Evolutionary conservation across 306 rosid species (phyloP).

Genomic region (Cicer bijugum): DNA sequence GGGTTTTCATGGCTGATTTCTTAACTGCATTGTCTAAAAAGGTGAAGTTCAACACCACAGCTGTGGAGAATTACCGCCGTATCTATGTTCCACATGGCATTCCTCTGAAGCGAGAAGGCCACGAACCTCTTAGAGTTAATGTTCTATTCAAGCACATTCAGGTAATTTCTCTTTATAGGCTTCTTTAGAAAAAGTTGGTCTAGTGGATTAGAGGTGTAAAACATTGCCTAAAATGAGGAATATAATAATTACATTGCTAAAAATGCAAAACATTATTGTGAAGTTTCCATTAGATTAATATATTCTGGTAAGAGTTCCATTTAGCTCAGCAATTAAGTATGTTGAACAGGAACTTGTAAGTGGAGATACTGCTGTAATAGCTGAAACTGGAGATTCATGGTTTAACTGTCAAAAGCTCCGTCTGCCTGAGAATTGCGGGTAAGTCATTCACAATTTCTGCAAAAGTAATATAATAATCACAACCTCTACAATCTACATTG

Average conservation of each 20-base stretch:
- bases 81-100: conserved; percentile 72
- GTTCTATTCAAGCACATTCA: conserved; percentile 79
- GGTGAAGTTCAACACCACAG: conserved; percentile 65
- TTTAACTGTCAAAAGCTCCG: conserved; percentile 88
- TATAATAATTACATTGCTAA: neutral
- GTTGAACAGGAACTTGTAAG: conserved; percentile 61
- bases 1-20: conserved; percentile 90
- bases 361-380: conserved; percentile 69
- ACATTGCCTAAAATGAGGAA: neutral
- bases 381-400: conserved; percentile 95
- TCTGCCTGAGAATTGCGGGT: conserved; percentile 86
- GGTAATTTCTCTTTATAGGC: conserved; percentile 33
- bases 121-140: conserved; percentile 78
- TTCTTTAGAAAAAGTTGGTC: too few species aligned
- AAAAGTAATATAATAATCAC: neutral
- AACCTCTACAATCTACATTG: conserved; percentile 2
- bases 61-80: conserved; percentile 70
- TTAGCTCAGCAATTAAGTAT: conserved; percentile 27
- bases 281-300: conserved; percentile 6
- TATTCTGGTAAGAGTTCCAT: neutral
- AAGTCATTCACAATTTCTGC: conserved; percentile 34
- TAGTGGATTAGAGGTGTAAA: neutral
- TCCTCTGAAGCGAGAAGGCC: conserved; percentile 58
- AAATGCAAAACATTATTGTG: neutral
- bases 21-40: conserved; percentile 69